A percentile compares a stretch with the other conserved stretches of the same genome.
Conservation (phyloP, 2,329 filamentous ascomycete genomes). For the Orbilia quercus region DNA sequence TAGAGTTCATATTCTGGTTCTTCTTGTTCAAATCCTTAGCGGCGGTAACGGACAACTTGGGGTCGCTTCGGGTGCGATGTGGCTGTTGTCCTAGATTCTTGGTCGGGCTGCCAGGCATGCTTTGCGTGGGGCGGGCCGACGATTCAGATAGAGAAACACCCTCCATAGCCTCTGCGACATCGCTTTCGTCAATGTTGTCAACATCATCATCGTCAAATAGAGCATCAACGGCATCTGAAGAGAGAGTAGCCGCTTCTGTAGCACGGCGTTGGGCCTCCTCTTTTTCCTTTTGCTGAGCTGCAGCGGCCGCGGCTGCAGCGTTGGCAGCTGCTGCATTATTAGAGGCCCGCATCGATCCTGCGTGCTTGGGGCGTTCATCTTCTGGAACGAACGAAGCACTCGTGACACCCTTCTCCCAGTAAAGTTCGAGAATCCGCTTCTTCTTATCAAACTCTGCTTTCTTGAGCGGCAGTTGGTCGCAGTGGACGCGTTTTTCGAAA, state of each 20-base stretch:
- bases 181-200: constrained; percentile 74
- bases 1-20: constrained; percentile 73
- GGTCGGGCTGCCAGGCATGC: constrained; percentile 89
- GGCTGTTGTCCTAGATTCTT: constrained; percentile 78
- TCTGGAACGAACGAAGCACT: constrained; percentile 96
- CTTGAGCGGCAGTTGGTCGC: constrained; percentile 95
- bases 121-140: constrained; percentile 89
- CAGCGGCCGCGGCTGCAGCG: constrained; percentile 82
- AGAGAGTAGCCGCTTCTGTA: constrained; percentile 93
- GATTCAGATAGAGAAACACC: constrained; percentile 83
- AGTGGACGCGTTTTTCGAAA: constrained; percentile 99
- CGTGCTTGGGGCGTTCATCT: constrained; percentile 91
- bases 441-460: constrained; percentile 99
- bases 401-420: constrained; percentile 99
- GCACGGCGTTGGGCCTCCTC: constrained; percentile 93
- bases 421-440: constrained; percentile 90
- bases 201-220: constrained; percentile 94
- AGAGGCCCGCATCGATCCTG: constrained; percentile 76
- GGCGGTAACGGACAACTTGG: constrained; percentile 78
- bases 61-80: constrained; percentile 91
- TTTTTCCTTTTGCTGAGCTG: constrained; percentile 82
- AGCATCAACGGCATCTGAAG: constrained; percentile 91
- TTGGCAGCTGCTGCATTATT: constrained; percentile 78
- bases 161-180: constrained; percentile 89
- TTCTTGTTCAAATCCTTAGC: constrained; percentile 78